Evolutionary conservation across 768 basidiomycete genomes (phyloP).

Genomic region (Ephemerocybe angulata): DNA sequence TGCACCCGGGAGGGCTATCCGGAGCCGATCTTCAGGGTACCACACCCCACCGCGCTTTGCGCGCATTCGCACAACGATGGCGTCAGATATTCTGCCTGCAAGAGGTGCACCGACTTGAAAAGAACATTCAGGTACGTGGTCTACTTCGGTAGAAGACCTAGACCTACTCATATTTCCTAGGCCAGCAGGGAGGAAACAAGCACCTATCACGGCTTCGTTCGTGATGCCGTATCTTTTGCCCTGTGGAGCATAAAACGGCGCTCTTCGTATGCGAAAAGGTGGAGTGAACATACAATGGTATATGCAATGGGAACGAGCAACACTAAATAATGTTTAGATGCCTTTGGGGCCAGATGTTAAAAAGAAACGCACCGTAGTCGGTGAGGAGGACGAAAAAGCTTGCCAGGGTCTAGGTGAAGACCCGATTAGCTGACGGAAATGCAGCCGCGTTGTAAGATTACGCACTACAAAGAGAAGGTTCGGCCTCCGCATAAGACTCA

Average conservation of each 20-base stretch:
- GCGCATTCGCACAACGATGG: conserved; percentile 36
- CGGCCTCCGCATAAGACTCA: no score
- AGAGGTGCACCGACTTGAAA: conserved; percentile 55
- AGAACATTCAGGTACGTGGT: not conserved
- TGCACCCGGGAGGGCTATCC: conserved; percentile 45
- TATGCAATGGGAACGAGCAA: conserved; percentile 64
- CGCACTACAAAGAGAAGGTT: no score
- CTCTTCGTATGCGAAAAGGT: not conserved
- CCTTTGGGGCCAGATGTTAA: no score
- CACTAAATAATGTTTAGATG: no score
- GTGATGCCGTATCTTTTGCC: conserved; percentile 48
- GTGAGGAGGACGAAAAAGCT: no score
- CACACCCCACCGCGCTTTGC: conserved; percentile 49
- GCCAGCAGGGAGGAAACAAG: conserved; percentile 54
- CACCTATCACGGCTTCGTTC: conserved; percentile 50
- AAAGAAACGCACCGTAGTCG: no score
- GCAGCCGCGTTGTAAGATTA: no score
- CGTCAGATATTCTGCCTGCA: conserved; percentile 58
- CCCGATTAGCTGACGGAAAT: no score
- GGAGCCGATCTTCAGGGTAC: conserved; percentile 69
- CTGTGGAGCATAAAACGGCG: conserved; percentile 26
- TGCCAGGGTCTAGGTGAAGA: no score
- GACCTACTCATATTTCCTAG: conserved; percentile 55
- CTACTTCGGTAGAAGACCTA: not conserved
- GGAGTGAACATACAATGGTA: conserved; percentile 57